Conservation (phyloP, 176 grass and related monocot species). For the Hyparrhenia diplandra region DNA sequence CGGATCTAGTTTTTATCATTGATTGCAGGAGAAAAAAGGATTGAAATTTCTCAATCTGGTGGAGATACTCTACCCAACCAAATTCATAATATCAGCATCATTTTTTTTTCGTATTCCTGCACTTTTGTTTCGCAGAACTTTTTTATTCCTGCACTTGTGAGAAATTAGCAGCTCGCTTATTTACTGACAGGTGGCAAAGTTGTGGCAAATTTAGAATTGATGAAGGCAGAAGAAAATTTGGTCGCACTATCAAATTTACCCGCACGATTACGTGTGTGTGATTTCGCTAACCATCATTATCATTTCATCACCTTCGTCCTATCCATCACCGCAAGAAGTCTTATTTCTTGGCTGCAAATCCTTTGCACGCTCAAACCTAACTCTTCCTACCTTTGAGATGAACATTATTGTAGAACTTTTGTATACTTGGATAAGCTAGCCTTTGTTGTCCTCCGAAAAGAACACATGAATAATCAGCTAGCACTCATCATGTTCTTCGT, state of each 20-base stretch:
- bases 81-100: no score
- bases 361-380: slow-evolving; percentile 15
- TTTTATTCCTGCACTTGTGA: no score
- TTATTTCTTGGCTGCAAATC: neutral
- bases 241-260: neutral
- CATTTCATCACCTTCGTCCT: neutral
- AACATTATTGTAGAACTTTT: neutral
- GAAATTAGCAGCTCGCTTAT: no score
- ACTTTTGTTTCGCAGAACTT: no score
- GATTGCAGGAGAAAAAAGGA: no score
- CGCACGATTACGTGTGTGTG: neutral
- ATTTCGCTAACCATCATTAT: neutral
- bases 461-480: slow-evolving; percentile 13
- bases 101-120: no score
- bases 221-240: neutral
- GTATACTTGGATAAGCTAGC: neutral
- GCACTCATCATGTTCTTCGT: neutral
- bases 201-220: neutral
- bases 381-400: slow-evolving; percentile 7
- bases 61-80: no score
- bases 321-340: neutral
- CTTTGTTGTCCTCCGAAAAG: neutral
- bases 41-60: no score
- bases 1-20: no score
- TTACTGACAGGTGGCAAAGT: neutral